Percentiles rank a stretch among this genome's conserved stretches.
phyloP scores from a whole-genome alignment of 306 rosid species.

The barrel medic (Medicago truncatula) region MtrunA17r5.0-ANR NC_053042.1:236501-237000 shows the following conservation, averaged over 20 bases:
- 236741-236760: neutral
- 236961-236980: constrained; percentile 54
- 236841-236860: constrained; percentile 84
- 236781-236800: constrained; percentile 98
- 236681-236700: neutral
- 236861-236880: constrained; percentile 84
- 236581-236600: constrained; percentile 1
- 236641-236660: neutral
- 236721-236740: constrained; percentile 27
- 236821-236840: constrained; percentile 82
- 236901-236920: constrained; percentile 18
- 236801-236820: constrained; percentile 91
- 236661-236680: neutral
- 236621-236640: neutral
- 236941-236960: constrained; percentile 28
- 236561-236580: neutral
- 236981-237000: constrained; percentile 79
- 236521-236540: neutral
- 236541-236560: neutral
- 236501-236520: neutral
- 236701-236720: neutral
- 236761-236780: constrained; percentile 51
- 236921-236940: constrained; percentile 38
- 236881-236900: constrained; percentile 1
- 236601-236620: neutral